Evolutionary conservation across 495 filamentous ascomycete species (phyloP).

Genomic region (Penicillium cataractarum): DNA sequence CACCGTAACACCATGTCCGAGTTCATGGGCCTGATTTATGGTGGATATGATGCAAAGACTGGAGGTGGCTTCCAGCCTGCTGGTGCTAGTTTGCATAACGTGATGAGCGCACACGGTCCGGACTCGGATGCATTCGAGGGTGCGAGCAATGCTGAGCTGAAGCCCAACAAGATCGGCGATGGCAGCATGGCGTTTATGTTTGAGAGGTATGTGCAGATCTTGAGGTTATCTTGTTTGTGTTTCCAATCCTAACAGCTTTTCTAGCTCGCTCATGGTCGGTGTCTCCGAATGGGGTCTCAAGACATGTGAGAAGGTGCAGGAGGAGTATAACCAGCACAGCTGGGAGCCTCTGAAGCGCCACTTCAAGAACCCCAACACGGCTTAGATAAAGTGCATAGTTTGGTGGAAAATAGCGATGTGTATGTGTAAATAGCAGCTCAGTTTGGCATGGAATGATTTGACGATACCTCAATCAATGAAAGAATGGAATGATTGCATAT

Average conservation of each 20-base stretch:
- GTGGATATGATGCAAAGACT: constrained; percentile 69
- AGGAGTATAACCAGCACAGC: constrained; percentile 80
- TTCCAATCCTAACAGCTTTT: neutral
- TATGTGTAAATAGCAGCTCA: constrained; percentile 15
- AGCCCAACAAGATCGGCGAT: constrained; percentile 62
- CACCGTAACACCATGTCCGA: constrained; percentile 82
- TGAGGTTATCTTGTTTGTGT: constrained; percentile 4
- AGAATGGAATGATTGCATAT: neutral
- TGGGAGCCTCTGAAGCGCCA: constrained; percentile 80
- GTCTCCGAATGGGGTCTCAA: constrained; percentile 91
- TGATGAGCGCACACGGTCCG: constrained; percentile 67
- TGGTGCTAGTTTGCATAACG: constrained; percentile 64
- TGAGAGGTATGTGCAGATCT: constrained; percentile 51
- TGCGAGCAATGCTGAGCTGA: constrained; percentile 59
- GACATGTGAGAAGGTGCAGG: constrained; percentile 81
- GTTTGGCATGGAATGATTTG: constrained; percentile 10
- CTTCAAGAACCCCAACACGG: constrained; percentile 65
- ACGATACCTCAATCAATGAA: constrained; percentile 8
- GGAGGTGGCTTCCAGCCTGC: constrained; percentile 67
- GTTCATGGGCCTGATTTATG: constrained; percentile 58
- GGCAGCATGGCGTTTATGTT: constrained; percentile 72
- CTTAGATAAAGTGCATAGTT: neutral
- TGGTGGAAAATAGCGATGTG: constrained; percentile 2
- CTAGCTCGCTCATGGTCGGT: constrained; percentile 79
- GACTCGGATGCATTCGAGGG: constrained; percentile 61